A percentile compares a stretch with the other conserved stretches of the same genome.
These are phyloP conservation scores for Calendula officinalis DNA, from an alignment of 129 eudicot species.

Conservation along the genomic window DNA sequence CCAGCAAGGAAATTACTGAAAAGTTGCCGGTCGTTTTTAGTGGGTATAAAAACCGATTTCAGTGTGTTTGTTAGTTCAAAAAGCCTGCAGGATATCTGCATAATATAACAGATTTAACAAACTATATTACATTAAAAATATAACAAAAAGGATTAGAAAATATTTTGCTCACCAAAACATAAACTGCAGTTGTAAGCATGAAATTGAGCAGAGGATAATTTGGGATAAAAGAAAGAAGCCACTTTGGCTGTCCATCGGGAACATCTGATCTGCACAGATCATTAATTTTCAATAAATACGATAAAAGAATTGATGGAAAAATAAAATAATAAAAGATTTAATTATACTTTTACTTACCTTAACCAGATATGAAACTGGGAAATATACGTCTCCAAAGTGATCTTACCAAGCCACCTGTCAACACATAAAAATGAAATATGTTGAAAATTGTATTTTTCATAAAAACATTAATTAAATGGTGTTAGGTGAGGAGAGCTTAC, in stretches of 20 bases:
- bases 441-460: no score
- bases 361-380: constrained; percentile 67
- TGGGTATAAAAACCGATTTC: constrained; percentile 78
- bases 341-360: constrained; percentile 50
- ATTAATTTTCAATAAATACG: no score
- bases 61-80: constrained; percentile 87
- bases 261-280: constrained; percentile 74
- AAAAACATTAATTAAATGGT: background rate
- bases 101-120: background rate
- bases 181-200: constrained; percentile 81
- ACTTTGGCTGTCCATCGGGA: constrained; percentile 97
- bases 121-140: constrained; percentile 8
- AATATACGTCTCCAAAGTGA: constrained; percentile 59
- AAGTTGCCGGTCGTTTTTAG: constrained; percentile 76
- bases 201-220: constrained; percentile 80
- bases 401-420: constrained; percentile 61
- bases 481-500: constrained; percentile 31
- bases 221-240: constrained; percentile 83
- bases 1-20: constrained; percentile 77
- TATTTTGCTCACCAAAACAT: constrained; percentile 62
- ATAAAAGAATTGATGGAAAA: background rate
- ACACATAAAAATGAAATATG: constrained; percentile 17
- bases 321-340: background rate
- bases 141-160: background rate
- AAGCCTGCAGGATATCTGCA: constrained; percentile 75